Percentiles rank a stretch among this genome's conserved stretches.
Evolutionary conservation across 2,329 filamentous ascomycete genomes (phyloP).

Genomic region (Aspergillus pseudoterreus): DNA sequence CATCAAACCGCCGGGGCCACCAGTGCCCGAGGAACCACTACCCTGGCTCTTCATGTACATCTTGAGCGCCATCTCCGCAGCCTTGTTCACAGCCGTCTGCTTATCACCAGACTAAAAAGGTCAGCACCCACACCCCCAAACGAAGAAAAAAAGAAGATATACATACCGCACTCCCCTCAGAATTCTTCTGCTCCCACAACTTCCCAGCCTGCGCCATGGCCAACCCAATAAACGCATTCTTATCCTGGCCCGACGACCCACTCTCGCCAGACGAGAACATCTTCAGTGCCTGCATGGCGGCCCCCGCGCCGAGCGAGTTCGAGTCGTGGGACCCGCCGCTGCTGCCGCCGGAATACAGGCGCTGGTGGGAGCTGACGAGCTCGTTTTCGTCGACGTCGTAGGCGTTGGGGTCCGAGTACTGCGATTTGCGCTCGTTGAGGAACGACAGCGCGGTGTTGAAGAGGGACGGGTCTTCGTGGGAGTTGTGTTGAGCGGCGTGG

Average conservation of each 20-base stretch:
- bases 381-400: slow-evolving; percentile 61
- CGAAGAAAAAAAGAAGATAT: not conserved
- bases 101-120: slow-evolving; percentile 59
- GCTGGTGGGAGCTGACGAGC: slow-evolving; percentile 70
- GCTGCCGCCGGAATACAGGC: slow-evolving; percentile 59
- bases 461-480: slow-evolving; percentile 47
- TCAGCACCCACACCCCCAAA: slow-evolving; percentile 5
- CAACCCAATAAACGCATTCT: slow-evolving; percentile 78
- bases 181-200: slow-evolving; percentile 61
- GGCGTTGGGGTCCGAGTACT: slow-evolving; percentile 44
- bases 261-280: slow-evolving; percentile 63
- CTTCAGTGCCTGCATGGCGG: slow-evolving; percentile 61
- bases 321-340: slow-evolving; percentile 43
- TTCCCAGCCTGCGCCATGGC: slow-evolving; percentile 87
- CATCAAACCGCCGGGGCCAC: slow-evolving; percentile 52
- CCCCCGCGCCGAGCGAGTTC: slow-evolving; percentile 40
- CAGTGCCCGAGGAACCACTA: slow-evolving; percentile 45
- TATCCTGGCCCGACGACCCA: slow-evolving; percentile 42
- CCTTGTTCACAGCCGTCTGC: slow-evolving; percentile 72
- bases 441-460: slow-evolving; percentile 57
- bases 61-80: slow-evolving; percentile 83
- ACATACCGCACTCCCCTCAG: slow-evolving; percentile 53
- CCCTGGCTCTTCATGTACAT: slow-evolving; percentile 81
- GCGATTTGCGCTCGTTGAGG: slow-evolving; percentile 49
- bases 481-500: slow-evolving; percentile 52